A percentile compares a stretch with the other conserved stretches of the same genome.
Conservation (phyloP, 2,329 filamentous ascomycete genomes). For the Colletotrichum lindemuthianum region DNA sequence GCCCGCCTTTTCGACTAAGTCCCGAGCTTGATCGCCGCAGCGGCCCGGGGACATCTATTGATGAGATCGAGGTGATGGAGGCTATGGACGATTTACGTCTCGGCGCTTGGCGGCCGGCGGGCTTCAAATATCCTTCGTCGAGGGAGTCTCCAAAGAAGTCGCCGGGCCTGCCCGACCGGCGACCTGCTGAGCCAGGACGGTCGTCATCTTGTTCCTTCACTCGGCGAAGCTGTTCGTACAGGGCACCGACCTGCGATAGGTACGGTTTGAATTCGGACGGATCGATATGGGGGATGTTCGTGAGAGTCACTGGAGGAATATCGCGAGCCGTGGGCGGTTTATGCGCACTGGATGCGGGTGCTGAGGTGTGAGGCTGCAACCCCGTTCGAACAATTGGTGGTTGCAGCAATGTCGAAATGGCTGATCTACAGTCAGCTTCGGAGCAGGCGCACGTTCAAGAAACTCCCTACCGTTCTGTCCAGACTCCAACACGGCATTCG, state of each 20-base stretch:
- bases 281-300: conserved; percentile 87
- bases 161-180: conserved; percentile 53
- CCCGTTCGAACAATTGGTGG: conserved; percentile 91
- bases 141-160: conserved; percentile 50
- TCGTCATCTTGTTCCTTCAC: conserved; percentile 82
- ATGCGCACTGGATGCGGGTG: conserved; percentile 75
- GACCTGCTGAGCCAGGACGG: conserved; percentile 36
- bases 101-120: conserved; percentile 50
- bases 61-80: conserved; percentile 61
- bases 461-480: conserved; percentile 78
- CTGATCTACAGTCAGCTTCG: conserved; percentile 50
- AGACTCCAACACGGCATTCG: conserved; percentile 72
- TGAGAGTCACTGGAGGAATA: conserved; percentile 91
- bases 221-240: conserved; percentile 90
- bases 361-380: conserved; percentile 79
- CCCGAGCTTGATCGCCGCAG: conserved; percentile 57
- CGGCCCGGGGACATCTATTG: conserved; percentile 57
- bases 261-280: conserved; percentile 84
- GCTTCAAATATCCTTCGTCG: conserved; percentile 59
- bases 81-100: conserved; percentile 54
- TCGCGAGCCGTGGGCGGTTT: conserved; percentile 87
- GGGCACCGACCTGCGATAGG: conserved; percentile 81
- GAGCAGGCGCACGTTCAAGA: conserved; percentile 2
- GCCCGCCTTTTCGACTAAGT: conserved; percentile 67
- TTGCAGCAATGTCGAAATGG: conserved; percentile 93